Percentiles rank a stretch among this genome's conserved stretches.
Conservation (phyloP, 148 eudicot genomes). For the Diospyros kaki region DNA sequence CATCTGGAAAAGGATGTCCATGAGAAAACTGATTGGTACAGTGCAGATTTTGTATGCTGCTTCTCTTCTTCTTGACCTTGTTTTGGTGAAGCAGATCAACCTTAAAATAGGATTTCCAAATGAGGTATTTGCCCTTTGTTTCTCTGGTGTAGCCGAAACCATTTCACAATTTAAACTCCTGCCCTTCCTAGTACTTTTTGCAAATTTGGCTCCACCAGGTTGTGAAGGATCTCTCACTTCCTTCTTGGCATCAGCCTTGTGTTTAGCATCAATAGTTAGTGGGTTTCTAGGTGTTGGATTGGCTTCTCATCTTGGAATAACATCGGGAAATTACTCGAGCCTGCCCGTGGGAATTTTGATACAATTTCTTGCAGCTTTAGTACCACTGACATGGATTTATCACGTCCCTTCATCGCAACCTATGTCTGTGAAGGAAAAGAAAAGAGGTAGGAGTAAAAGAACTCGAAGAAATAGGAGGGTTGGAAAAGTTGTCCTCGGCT, state of each 20-base stretch:
- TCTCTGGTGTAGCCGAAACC: slow-evolving; percentile 78
- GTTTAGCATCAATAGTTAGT: slow-evolving; percentile 68
- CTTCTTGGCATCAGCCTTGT: slow-evolving; percentile 73
- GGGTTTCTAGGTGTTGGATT: slow-evolving; percentile 77
- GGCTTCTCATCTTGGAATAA: slow-evolving; percentile 67
- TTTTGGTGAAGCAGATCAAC: slow-evolving; percentile 62
- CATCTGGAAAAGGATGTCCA: slow-evolving; percentile 46
- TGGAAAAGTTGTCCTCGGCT: slow-evolving; percentile 46
- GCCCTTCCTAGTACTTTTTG: slow-evolving; percentile 82
- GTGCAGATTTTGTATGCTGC: slow-evolving; percentile 62
- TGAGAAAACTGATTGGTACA: slow-evolving; percentile 47
- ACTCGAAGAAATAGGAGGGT: slow-evolving; percentile 45
- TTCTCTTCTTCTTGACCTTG: slow-evolving; percentile 76
- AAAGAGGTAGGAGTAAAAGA: slow-evolving; percentile 48
- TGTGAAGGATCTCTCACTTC: slow-evolving; percentile 91
- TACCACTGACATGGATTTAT: slow-evolving; percentile 67
- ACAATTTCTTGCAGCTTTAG: slow-evolving; percentile 65
- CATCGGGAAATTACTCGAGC: slow-evolving; percentile 50
- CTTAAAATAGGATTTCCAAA: slow-evolving; percentile 59
- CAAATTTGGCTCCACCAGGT: slow-evolving; percentile 77
- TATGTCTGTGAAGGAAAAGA: slow-evolving; percentile 34
- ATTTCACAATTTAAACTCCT: slow-evolving; percentile 65
- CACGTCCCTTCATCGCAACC: slow-evolving; percentile 35
- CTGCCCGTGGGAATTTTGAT: slow-evolving; percentile 61
- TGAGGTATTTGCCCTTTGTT: slow-evolving; percentile 59